Evolutionary conservation across 306 rosid species (phyloP).

Genomic region (Acacia melanoxylon): DNA sequence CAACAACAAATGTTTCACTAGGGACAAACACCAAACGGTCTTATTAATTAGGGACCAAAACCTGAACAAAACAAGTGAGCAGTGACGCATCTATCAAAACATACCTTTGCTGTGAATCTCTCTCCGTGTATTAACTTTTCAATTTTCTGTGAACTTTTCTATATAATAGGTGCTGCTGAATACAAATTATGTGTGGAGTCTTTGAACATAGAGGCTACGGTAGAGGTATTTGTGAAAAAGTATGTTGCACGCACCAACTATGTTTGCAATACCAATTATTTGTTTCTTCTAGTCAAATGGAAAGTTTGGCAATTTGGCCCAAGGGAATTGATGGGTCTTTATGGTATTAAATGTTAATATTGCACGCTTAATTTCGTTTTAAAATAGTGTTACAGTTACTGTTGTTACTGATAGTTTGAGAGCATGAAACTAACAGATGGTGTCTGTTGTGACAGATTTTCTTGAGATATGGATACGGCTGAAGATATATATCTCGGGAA

Average conservation of each 20-base stretch:
- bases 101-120: not conserved
- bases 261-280: conserved; percentile 14
- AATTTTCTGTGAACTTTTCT: conserved; percentile 35
- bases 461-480: conserved; percentile 72
- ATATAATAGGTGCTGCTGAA: conserved; percentile 79
- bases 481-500: conserved; percentile 94
- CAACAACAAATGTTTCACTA: too few species aligned
- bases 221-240: conserved; percentile 88
- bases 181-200: conserved; percentile 95
- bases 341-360: conserved; percentile 10
- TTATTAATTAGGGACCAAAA: too few species aligned
- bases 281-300: conserved; percentile 11
- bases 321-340: conserved; percentile 9
- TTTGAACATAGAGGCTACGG: conserved; percentile 80
- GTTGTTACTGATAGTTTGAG: conserved; percentile 22
- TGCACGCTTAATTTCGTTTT: not conserved
- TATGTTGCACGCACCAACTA: conserved; percentile 42
- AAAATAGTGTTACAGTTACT: conserved; percentile 2
- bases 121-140: conserved; percentile 30
- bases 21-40: too few species aligned
- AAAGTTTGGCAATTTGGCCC: conserved; percentile 14
- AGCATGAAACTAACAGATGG: conserved; percentile 30
- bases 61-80: not conserved
- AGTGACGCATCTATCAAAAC: conserved; percentile 17
- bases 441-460: conserved; percentile 64